phyloP scores from a whole-genome alignment of 2,329 filamentous ascomycete species.

The Clathrospora elynae region DNA sequence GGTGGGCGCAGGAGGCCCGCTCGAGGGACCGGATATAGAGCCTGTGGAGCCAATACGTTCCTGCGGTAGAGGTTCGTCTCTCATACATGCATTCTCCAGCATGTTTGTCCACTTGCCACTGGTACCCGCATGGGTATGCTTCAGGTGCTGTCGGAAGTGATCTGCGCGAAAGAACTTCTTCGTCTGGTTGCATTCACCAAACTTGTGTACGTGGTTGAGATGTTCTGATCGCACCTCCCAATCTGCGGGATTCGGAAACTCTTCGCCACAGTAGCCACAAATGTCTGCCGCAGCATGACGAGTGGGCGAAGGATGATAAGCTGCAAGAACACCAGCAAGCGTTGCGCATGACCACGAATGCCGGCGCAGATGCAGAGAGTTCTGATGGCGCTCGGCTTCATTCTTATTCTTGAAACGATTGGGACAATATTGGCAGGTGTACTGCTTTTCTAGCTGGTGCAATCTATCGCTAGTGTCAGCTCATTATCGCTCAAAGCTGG shows the following conservation, averaged over 20 bases:
- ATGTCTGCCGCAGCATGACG: conserved; percentile 69
- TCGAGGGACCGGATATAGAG: conserved; percentile 38
- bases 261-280: conserved; percentile 94
- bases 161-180: conserved; percentile 99
- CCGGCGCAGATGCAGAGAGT: conserved; percentile 86
- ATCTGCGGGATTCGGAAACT: conserved; percentile 85
- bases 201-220: conserved; percentile 91
- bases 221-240: conserved; percentile 89
- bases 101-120: conserved; percentile 99
- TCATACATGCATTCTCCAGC: conserved; percentile 95
- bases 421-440: conserved; percentile 87
- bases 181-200: conserved; percentile 94
- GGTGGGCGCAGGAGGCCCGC: conserved; percentile 35
- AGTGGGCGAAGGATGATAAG: conserved; percentile 80
- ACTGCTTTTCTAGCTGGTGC: conserved; percentile 95
- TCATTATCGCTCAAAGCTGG: conserved; percentile 18
- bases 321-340: conserved; percentile 72
- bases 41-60: conserved; percentile 44
- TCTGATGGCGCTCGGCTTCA: conserved; percentile 94
- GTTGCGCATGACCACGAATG: conserved; percentile 98
- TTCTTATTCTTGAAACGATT: conserved; percentile 99
- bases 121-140: conserved; percentile 94
- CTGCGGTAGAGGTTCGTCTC: conserved; percentile 73
- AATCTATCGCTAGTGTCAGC: conserved; percentile 59
- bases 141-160: conserved; percentile 96